phyloP scores from a whole-genome alignment of 2,329 filamentous ascomycete genomes.

The Orbilia quercus region DNA sequence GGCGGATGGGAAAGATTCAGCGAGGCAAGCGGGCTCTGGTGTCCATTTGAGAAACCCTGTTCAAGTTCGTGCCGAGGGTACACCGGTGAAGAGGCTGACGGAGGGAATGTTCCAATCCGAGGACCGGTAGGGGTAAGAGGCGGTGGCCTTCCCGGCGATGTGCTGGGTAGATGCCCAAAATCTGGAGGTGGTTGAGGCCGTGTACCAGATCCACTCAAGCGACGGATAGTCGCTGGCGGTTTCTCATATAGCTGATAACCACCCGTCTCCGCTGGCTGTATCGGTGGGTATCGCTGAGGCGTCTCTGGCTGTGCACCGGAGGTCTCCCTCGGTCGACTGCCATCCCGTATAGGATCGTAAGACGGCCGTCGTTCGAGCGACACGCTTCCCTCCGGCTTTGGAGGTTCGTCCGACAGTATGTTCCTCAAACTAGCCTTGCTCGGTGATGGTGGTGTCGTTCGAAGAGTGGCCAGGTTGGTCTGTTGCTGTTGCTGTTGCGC shows the following conservation, averaged over 20 bases:
- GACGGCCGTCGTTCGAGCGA: constrained; percentile 39
- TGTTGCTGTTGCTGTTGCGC: constrained; percentile 25
- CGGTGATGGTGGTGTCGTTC: constrained; percentile 49
- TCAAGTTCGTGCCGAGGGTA: constrained; percentile 33
- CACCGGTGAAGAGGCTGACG: constrained; percentile 26
- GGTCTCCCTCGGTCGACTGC: neutral
- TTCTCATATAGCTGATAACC: constrained; percentile 48
- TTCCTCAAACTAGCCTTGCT: constrained; percentile 46
- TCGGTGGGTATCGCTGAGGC: constrained; percentile 33
- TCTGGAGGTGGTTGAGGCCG: constrained; percentile 35
- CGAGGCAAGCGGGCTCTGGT: constrained; percentile 34
- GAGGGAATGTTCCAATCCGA: constrained; percentile 44
- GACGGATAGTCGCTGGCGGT: constrained; percentile 31
- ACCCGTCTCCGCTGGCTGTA: constrained; percentile 34
- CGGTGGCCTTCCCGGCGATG: constrained; percentile 39
- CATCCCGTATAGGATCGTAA: constrained; percentile 49
- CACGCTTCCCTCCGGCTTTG: constrained; percentile 19
- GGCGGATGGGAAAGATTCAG: constrained; percentile 36
- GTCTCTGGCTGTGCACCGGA: constrained; percentile 8
- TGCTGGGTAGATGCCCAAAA: constrained; percentile 32
- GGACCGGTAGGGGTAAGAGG: constrained; percentile 45
- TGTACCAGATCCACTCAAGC: constrained; percentile 35
- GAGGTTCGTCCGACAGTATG: constrained; percentile 40
- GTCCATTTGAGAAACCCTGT: constrained; percentile 27
- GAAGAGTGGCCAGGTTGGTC: constrained; percentile 30